phyloP scores from a whole-genome alignment of 2,329 filamentous ascomycete genomes.

The Stachybotrys chlorohalonatus region DNA sequence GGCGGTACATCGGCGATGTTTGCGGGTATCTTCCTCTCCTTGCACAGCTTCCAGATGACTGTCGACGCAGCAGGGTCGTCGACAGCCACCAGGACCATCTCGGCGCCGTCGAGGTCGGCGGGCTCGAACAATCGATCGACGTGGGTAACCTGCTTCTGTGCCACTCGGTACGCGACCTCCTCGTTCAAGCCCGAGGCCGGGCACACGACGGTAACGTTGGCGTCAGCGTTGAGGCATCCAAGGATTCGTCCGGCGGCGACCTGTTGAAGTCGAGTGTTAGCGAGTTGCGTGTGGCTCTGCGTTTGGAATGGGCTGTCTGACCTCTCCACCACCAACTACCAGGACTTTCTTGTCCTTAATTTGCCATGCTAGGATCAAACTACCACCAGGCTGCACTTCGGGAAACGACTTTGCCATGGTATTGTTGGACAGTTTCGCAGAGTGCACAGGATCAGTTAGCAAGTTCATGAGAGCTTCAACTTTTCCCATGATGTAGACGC shows the following conservation, averaged over 20 bases:
- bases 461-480: not conserved
- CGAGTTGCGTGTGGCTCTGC: not conserved
- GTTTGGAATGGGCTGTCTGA: conserved; percentile 30
- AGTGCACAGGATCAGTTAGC: not conserved
- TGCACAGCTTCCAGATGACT: conserved; percentile 87
- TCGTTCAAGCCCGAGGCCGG: conserved; percentile 73
- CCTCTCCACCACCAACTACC: conserved; percentile 93
- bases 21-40: conserved; percentile 71
- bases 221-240: conserved; percentile 91
- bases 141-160: conserved; percentile 67
- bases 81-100: conserved; percentile 89
- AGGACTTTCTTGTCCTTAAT: conserved; percentile 79
- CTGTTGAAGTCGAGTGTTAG: conserved; percentile 33
- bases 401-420: conserved; percentile 51
- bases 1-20: conserved; percentile 96
- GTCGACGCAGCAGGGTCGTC: conserved; percentile 90
- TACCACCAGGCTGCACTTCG: conserved; percentile 79
- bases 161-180: conserved; percentile 77
- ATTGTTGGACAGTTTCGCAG: not conserved
- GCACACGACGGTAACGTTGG: conserved; percentile 76
- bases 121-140: conserved; percentile 78
- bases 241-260: conserved; percentile 92
- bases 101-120: conserved; percentile 68
- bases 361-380: conserved; percentile 93
- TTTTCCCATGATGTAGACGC: not conserved